Conservation (phyloP, 768 basidiomycete species). For the Hebeloma cylindrosporum region DNA sequence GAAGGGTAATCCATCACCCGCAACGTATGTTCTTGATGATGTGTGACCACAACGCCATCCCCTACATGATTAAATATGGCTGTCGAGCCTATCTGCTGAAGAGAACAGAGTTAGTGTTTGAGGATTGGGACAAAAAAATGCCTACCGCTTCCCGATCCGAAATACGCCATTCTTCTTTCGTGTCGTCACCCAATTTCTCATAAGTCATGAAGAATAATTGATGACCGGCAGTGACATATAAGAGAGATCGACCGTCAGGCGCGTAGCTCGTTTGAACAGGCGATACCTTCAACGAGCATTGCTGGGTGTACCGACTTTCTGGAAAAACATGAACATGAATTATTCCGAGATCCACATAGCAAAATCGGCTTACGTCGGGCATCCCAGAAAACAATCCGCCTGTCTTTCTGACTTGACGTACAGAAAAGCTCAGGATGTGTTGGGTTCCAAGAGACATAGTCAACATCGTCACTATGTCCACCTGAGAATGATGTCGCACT, state of each 20-base stretch:
- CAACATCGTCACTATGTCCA: conserved; percentile 77
- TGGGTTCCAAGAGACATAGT: conserved; percentile 83
- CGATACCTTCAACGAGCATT: conserved; percentile 53
- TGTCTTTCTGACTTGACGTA: conserved; percentile 75
- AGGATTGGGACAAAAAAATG: too few species aligned
- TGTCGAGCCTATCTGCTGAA: conserved; percentile 53
- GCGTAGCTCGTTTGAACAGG: conserved; percentile 70
- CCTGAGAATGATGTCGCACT: conserved; percentile 65
- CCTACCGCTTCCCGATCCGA: conserved; percentile 51
- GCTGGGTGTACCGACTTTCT: conserved; percentile 75
- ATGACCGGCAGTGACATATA: conserved; percentile 62
- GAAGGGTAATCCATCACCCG: conserved; percentile 72
- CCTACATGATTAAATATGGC: conserved; percentile 77
- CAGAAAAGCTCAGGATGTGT: conserved; percentile 83
- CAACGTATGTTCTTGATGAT: conserved; percentile 62
- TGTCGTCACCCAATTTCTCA: conserved; percentile 51
- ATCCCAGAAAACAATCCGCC: conserved; percentile 81
- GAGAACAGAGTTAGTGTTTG: background rate
- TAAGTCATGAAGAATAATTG: conserved; percentile 62
- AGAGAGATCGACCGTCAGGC: conserved; percentile 65
- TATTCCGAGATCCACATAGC: background rate
- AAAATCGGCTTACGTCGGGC: conserved; percentile 60
- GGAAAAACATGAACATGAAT: conserved; percentile 8
- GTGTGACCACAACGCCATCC: conserved; percentile 67
- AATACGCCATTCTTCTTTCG: conserved; percentile 46